Conservation (phyloP, 148 eudicot genomes). For the Camellia granthamiana region DNA sequence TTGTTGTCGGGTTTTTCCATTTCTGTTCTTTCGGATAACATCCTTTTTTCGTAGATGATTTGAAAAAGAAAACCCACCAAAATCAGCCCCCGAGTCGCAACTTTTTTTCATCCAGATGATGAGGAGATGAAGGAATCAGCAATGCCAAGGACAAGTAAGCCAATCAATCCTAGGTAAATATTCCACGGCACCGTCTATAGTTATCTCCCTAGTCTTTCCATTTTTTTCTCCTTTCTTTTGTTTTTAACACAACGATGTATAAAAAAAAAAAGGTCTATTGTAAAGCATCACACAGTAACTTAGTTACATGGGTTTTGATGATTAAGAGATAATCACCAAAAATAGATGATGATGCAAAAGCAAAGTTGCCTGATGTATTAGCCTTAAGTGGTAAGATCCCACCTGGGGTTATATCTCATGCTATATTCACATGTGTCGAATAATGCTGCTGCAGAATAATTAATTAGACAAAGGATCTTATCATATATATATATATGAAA, state of each 20-base stretch:
- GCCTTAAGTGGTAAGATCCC: slow-evolving; percentile 44
- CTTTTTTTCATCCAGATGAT: slow-evolving; percentile 47
- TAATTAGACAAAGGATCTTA: not conserved
- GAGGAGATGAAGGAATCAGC: slow-evolving; percentile 53
- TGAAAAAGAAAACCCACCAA: slow-evolving; percentile 60
- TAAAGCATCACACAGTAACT: slow-evolving; percentile 33
- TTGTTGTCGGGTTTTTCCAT: slow-evolving; percentile 32
- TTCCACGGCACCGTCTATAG: slow-evolving; percentile 45
- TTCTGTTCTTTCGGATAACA: too few relatives aligned
- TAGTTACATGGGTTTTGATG: slow-evolving; percentile 42
- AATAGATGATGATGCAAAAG: slow-evolving; percentile 46
- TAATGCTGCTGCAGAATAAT: not conserved
- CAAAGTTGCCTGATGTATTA: slow-evolving; percentile 54
- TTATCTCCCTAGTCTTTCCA: slow-evolving; percentile 43
- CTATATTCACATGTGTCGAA: slow-evolving; percentile 10
- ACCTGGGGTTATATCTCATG: slow-evolving; percentile 70
- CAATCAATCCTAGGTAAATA: slow-evolving; percentile 61
- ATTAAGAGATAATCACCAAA: slow-evolving; percentile 34
- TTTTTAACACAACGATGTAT: not conserved
- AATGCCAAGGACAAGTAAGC: slow-evolving; percentile 44
- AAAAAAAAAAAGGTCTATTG: not conserved
- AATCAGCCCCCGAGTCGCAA: slow-evolving; percentile 49
- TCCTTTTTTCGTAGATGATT: slow-evolving; percentile 66
- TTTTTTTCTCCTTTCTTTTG: slow-evolving; percentile 18
- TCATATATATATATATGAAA: too few relatives aligned